Percentiles rank a stretch among this genome's conserved stretches.
These are phyloP conservation scores for Vitellaria paradoxa DNA, from an alignment of 179 eudicot species.

Conservation along the genomic window DNA sequence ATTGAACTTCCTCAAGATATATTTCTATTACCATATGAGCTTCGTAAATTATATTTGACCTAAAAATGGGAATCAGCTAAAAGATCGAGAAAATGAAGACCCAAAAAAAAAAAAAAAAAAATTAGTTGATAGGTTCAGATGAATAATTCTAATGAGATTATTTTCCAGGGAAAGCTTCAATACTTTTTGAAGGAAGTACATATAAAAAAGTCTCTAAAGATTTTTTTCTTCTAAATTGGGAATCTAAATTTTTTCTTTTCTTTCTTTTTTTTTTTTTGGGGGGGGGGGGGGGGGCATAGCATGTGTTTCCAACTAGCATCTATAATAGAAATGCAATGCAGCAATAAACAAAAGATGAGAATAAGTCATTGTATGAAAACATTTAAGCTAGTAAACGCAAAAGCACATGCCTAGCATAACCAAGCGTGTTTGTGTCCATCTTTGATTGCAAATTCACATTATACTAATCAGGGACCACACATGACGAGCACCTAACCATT, in stretches of 20 bases:
- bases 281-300: no score
- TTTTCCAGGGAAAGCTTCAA: no score
- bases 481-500: no score
- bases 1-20: neutral
- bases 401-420: neutral
- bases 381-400: neutral
- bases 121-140: no score
- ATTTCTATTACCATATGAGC: neutral
- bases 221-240: neutral
- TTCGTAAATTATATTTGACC: neutral
- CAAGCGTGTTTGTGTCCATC: neutral
- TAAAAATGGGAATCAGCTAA: neutral
- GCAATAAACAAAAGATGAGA: neutral
- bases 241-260: no score
- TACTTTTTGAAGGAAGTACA: no score
- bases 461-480: neutral
- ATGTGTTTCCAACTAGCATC: neutral
- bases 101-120: no score
- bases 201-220: neutral
- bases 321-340: neutral
- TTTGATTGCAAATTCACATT: neutral
- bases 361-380: neutral
- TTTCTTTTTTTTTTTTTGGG: no score
- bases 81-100: neutral
- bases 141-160: no score